These are phyloP conservation scores for Leccinum pachyderme DNA, from an alignment of 1,284 basidiomycete species.

Conservation along the genomic window DNA sequence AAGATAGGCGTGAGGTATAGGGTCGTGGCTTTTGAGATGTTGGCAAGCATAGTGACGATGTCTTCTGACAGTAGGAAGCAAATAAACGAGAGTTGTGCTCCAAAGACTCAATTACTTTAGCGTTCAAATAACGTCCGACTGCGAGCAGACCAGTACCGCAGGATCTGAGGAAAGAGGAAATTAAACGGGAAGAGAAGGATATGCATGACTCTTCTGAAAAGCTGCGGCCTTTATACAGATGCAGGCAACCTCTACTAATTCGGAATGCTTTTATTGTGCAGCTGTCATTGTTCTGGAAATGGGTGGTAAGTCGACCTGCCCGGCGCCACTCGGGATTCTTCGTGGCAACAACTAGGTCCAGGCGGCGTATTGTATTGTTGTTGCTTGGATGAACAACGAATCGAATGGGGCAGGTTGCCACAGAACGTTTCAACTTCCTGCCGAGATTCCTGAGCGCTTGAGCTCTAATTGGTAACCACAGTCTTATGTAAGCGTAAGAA, in stretches of 20 bases:
- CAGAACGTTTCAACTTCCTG: not conserved
- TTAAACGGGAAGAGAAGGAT: not conserved
- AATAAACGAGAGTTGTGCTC: conserved; percentile 20
- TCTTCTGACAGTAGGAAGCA: conserved; percentile 3
- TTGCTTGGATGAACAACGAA: conserved; percentile 12
- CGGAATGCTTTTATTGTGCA: conserved; percentile 21
- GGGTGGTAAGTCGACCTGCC: not conserved
- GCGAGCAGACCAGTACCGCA: conserved; percentile 27
- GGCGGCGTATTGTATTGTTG: not conserved
- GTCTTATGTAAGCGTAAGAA: not conserved
- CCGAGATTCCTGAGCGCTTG: not conserved
- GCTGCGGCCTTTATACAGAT: conserved; percentile 18
- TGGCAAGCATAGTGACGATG: conserved; percentile 42
- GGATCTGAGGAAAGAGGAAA: conserved; percentile 3
- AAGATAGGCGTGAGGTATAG: conserved; percentile 69
- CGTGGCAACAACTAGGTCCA: not conserved
- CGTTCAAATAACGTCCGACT: conserved; percentile 3
- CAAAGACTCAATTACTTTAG: not conserved
- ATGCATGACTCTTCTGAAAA: conserved; percentile 1
- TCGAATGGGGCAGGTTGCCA: not conserved
- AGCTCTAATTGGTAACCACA: not conserved
- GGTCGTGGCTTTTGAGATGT: conserved; percentile 66
- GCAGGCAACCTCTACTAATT: not conserved
- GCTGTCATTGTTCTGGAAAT: conserved; percentile 19
- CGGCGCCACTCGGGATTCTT: not conserved